Base-by-base conservation (phyloP, 805 yeast species). In the Yamadazyma sp. region DNA sequence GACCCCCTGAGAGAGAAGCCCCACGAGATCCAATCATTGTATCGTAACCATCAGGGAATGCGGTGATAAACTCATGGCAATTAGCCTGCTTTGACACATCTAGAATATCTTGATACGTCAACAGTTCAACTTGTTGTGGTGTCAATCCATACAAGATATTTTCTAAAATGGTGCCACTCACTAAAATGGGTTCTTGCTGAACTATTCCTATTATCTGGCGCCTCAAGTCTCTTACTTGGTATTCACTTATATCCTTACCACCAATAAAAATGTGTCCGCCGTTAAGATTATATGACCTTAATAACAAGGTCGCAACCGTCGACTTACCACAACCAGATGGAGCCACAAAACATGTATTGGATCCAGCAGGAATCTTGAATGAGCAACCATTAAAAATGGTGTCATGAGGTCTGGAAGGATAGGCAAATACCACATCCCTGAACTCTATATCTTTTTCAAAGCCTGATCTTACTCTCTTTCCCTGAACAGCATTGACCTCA, bases 1-100 rank as follows among this genome's bases (percentile, higher is more conserved):
- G 90, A 9, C 90, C 90, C 25, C 89, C 90, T 4, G 85, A 78
- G 15, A 83, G 55, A 18, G 77, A 60, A 1, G 79, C 70, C 0
- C 84, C 84, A 32, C 78, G 63, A 6, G 75, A 57, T 1, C 83
- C 83, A 37, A 75, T 71, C 14, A 65, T 57, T 0, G 84, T 78
- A 37, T 78, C 77, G 49, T 77, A 78, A 2, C 80, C 81, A 28
- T 78, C 81, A 1, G 83, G 81, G 44, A 79, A 69, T 1, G 71
- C 58, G 54, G 59, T 60, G 34, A 78, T 71, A 47, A 78, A 78
- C 40, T 77, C 82, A 49, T 77, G 81, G 38, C 73, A 68, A 42
- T 78, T 78, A 32, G 84, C 83, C 52, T 73, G 74, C 36, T 59
- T 55, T 18, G 73, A 64, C 2, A 69, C 80, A 11, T 55, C 56